These are phyloP conservation scores for Vanilla planifolia DNA, from an alignment of 106 monocot species.

Conservation along the genomic window DNA sequence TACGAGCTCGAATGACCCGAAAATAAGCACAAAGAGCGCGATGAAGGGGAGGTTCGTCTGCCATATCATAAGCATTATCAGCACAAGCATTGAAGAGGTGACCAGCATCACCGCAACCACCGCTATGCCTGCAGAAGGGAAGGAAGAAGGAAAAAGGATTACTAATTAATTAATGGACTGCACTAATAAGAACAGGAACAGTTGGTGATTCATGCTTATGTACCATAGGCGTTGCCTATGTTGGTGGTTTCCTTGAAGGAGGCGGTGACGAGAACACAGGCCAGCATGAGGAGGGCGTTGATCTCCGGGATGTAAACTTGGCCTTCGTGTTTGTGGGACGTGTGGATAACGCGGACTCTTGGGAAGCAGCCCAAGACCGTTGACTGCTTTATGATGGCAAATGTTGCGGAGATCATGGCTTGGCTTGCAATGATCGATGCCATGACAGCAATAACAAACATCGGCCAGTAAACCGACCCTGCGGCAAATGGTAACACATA, in stretches of 20 bases:
- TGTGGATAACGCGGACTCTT: conserved; percentile 32
- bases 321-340: conserved; percentile 49
- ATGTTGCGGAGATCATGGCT: conserved; percentile 46
- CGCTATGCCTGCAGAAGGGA: conserved; percentile 40
- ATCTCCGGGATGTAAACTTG: conserved; percentile 62
- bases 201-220: no score
- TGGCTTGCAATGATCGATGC: conserved; percentile 47
- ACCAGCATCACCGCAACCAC: conserved; percentile 59
- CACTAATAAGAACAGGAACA: no score
- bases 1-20: conserved; percentile 41
- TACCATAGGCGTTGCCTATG: conserved; percentile 62
- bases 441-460: conserved; percentile 28
- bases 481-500: neutral
- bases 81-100: conserved; percentile 44
- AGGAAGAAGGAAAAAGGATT: no score
- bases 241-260: conserved; percentile 40
- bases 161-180: no score
- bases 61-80: conserved; percentile 72
- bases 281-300: conserved; percentile 46
- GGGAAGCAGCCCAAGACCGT: conserved; percentile 41
- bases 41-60: conserved; percentile 28
- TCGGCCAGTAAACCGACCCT: conserved; percentile 42
- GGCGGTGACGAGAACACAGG: conserved; percentile 44
- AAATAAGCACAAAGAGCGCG: conserved; percentile 27
- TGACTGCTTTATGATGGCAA: conserved; percentile 33